Conservation (phyloP, 768 basidiomycete species). For the Coprinopsis sp. region DNA sequence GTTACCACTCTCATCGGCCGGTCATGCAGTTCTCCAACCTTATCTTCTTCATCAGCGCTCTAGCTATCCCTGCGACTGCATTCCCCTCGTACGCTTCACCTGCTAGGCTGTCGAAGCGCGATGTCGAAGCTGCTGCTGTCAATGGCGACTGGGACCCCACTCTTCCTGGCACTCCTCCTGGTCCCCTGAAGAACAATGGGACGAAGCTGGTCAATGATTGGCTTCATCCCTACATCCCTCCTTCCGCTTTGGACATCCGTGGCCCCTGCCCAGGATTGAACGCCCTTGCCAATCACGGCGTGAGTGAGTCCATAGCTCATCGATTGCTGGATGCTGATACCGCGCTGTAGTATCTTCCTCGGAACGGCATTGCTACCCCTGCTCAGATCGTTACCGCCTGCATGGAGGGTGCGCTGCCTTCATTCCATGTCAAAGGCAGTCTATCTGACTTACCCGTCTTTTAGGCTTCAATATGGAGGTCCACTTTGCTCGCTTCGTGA, state of each 20-base stretch:
- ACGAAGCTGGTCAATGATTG: constrained; percentile 17
- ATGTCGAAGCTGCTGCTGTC: constrained; percentile 6
- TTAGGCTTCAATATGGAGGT: constrained; percentile 16
- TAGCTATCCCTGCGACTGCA: neutral
- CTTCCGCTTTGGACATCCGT: constrained; percentile 9
- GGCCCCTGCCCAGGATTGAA: constrained; percentile 20
- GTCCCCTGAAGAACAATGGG: constrained; percentile 11
- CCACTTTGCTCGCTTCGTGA: constrained; percentile 13
- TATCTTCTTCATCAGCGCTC: neutral
- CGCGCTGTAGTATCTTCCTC: constrained; percentile 9
- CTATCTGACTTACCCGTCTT: neutral
- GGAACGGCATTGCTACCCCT: constrained; percentile 11
- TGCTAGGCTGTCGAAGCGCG: constrained; percentile 9
- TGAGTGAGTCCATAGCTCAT: neutral
- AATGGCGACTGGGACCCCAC: neutral
- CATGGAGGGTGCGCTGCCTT: constrained; percentile 4
- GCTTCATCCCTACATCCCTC: constrained; percentile 15
- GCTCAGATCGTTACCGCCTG: constrained; percentile 11
- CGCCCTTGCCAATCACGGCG: constrained; percentile 16
- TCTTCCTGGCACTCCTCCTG: constrained; percentile 6
- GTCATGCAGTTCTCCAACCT: no score
- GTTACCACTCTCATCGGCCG: no score
- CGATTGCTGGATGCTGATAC: neutral
- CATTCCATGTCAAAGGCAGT: neutral
- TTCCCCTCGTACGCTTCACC: constrained; percentile 12